Conservation (phyloP, 768 basidiomycete species). For the Collybia nuda region DNA sequence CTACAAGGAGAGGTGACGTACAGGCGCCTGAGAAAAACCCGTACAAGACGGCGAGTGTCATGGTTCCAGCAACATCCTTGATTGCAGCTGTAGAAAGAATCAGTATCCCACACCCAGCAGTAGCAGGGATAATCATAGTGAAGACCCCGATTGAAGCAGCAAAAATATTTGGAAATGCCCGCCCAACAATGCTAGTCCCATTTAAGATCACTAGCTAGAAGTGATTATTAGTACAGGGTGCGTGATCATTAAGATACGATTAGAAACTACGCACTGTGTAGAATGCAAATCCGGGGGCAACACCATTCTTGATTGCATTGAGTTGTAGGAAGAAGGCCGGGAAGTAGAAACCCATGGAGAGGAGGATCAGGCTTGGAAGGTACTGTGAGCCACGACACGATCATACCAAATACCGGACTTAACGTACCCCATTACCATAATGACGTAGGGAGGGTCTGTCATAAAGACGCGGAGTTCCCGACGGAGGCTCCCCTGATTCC, state of each 20-base stretch:
- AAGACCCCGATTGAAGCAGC: conserved; percentile 26
- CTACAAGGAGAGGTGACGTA: conserved; percentile 19
- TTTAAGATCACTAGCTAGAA: conserved; percentile 53
- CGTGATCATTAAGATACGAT: too few relatives aligned
- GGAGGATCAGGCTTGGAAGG: conserved; percentile 29
- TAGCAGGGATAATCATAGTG: conserved; percentile 29
- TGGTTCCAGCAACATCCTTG: conserved; percentile 22
- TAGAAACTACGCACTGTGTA: conserved; percentile 41
- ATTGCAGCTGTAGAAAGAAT: conserved; percentile 38
- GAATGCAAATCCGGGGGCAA: conserved; percentile 47
- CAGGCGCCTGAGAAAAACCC: conserved; percentile 43
- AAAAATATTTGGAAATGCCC: conserved; percentile 33
- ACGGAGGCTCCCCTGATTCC: conserved; percentile 25
- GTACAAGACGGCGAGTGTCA: conserved; percentile 33
- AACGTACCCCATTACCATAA: conserved; percentile 35
- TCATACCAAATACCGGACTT: too few relatives aligned
- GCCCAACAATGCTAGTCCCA: conserved; percentile 40
- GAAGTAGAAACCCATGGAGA: conserved; percentile 41
- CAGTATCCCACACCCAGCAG: conserved; percentile 24
- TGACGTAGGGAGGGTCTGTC: conserved; percentile 41
- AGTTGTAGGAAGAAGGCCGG: conserved; percentile 63
- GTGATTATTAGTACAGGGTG: conserved; percentile 13
- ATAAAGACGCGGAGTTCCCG: conserved; percentile 31
- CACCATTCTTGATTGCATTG: conserved; percentile 46
- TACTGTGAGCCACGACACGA: too few relatives aligned